Conservation (phyloP, 1,284 basidiomycete genomes). For the Apiotrichum siamense region DNA sequence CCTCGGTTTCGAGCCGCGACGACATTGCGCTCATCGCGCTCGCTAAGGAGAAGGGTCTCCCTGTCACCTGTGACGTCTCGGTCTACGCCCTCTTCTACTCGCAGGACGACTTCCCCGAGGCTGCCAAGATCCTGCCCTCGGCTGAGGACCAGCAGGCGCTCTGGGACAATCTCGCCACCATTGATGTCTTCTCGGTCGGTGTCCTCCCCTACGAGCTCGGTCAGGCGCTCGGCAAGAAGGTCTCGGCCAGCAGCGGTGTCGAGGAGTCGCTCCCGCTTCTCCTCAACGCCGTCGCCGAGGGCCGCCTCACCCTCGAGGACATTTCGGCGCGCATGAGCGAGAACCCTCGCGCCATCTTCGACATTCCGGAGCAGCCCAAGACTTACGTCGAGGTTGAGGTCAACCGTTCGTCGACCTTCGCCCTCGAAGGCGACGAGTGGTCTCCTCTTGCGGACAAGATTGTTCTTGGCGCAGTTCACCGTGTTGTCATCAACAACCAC, state of each 20-base stretch:
- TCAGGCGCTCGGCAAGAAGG: slow-evolving; percentile 59
- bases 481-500: slow-evolving; percentile 86
- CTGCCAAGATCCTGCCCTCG: slow-evolving; percentile 64
- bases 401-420: slow-evolving; percentile 65
- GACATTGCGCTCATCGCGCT: slow-evolving; percentile 88
- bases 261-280: slow-evolving; percentile 85
- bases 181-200: slow-evolving; percentile 92
- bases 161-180: slow-evolving; percentile 76
- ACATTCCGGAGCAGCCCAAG: slow-evolving; percentile 74
- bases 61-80: slow-evolving; percentile 94
- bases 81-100: slow-evolving; percentile 90
- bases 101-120: slow-evolving; percentile 63
- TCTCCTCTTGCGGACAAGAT: slow-evolving; percentile 70
- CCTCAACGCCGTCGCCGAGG: slow-evolving; percentile 75
- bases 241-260: slow-evolving; percentile 70
- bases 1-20: slow-evolving; percentile 81
- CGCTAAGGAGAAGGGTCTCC: slow-evolving; percentile 88
- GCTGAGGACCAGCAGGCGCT: slow-evolving; percentile 73
- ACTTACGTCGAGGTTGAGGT: slow-evolving; percentile 92
- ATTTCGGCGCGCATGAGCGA: slow-evolving; percentile 76
- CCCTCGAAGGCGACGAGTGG: slow-evolving; percentile 57
- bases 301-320: slow-evolving; percentile 74
- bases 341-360: slow-evolving; percentile 89
- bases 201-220: slow-evolving; percentile 74
- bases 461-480: slow-evolving; percentile 73